phyloP scores from a whole-genome alignment of 2,329 filamentous ascomycete genomes.

The Leptosphaerulina australis region DNA sequence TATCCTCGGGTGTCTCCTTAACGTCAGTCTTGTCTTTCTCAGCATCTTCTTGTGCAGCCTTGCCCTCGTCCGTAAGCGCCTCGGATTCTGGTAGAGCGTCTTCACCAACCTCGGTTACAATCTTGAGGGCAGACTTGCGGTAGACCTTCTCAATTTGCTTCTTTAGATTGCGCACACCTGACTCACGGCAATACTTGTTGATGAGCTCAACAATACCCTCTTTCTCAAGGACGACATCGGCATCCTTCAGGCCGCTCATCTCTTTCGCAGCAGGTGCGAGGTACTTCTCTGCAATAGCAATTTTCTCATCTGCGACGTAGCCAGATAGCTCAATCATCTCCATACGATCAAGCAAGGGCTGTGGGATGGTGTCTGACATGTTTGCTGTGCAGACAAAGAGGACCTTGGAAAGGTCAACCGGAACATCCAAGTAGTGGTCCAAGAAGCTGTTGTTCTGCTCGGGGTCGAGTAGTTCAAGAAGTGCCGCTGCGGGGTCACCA shows the following conservation, averaged over 20 bases:
- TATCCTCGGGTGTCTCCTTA: slow-evolving; percentile 65
- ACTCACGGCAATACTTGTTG: slow-evolving; percentile 97
- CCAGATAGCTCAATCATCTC: slow-evolving; percentile 95
- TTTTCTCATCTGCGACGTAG: slow-evolving; percentile 98
- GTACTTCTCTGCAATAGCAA: slow-evolving; percentile 94
- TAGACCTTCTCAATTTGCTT: slow-evolving; percentile 99
- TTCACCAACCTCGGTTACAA: slow-evolving; percentile 92
- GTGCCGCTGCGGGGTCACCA: slow-evolving; percentile 90
- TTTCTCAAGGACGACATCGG: slow-evolving; percentile 84
- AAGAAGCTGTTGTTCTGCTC: slow-evolving; percentile 98
- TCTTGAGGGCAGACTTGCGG: slow-evolving; percentile 94
- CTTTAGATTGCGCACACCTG: slow-evolving; percentile 95
- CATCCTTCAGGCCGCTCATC: slow-evolving; percentile 84
- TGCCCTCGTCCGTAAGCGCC: slow-evolving; percentile 84
- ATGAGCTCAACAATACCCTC: slow-evolving; percentile 95
- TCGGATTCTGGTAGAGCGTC: slow-evolving; percentile 79
- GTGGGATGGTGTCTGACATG: slow-evolving; percentile 96
- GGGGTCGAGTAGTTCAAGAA: slow-evolving; percentile 91
- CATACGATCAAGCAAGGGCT: slow-evolving; percentile 94
- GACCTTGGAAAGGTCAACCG: slow-evolving; percentile 95
- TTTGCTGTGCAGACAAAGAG: slow-evolving; percentile 99
- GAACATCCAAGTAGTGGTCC: slow-evolving; percentile 98
- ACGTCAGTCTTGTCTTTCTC: slow-evolving; percentile 68
- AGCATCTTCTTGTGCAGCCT: slow-evolving; percentile 73
- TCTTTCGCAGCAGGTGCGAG: slow-evolving; percentile 94